Conservation (phyloP, 768 basidiomycete genomes). For the Termitomyces bulborhizus region DNA sequence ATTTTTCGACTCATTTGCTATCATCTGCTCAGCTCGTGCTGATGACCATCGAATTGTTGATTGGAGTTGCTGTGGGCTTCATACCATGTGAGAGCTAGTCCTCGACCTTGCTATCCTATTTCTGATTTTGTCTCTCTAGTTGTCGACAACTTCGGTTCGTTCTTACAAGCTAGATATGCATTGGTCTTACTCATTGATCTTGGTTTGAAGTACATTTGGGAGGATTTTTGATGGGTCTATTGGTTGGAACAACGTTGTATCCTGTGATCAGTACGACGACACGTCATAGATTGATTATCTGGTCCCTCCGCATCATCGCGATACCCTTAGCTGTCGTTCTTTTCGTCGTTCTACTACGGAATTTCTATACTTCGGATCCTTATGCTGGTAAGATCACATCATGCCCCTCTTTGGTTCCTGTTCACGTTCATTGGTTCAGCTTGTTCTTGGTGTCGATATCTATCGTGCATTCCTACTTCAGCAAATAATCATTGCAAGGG, state of each 20-base stretch:
- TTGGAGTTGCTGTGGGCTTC: constrained; percentile 82
- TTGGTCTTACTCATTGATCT: neutral
- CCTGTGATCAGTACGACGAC: constrained; percentile 82
- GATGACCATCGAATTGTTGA: constrained; percentile 80
- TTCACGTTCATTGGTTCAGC: constrained; percentile 34
- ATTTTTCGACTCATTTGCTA: neutral
- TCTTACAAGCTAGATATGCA: neutral
- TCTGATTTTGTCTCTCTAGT: constrained; percentile 29
- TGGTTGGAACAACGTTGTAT: constrained; percentile 79
- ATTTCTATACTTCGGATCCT: constrained; percentile 88
- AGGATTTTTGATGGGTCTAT: constrained; percentile 78
- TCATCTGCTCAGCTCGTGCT: constrained; percentile 54
- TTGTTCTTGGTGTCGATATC: constrained; percentile 81
- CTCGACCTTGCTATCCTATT: neutral
- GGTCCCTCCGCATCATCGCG: constrained; percentile 66
- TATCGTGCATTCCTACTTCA: constrained; percentile 82
- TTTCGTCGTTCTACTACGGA: constrained; percentile 75
- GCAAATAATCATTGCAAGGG: constrained; percentile 65
- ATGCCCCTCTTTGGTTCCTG: neutral
- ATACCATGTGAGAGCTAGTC: constrained; percentile 53
- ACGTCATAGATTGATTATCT: constrained; percentile 66
- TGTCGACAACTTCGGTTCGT: constrained; percentile 85
- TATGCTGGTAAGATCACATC: constrained; percentile 52
- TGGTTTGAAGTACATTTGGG: constrained; percentile 75
- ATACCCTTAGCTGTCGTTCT: constrained; percentile 72